Conservation (phyloP, 306 rosid species). For the Dryas drummondii region DNA sequence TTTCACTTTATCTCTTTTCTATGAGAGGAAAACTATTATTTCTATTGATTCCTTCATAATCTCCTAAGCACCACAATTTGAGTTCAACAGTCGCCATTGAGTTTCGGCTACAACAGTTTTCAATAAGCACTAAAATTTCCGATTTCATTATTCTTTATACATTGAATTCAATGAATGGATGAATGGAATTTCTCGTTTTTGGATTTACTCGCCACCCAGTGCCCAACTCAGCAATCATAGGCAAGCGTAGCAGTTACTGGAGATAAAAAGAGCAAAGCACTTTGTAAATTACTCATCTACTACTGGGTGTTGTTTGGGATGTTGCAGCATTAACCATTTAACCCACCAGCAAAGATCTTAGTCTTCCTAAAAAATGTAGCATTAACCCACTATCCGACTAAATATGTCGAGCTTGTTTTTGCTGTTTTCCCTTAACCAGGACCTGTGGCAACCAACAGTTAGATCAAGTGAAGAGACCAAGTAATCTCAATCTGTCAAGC, state of each 20-base stretch:
- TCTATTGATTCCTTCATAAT: not conserved
- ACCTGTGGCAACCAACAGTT: not conserved
- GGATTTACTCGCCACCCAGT: not conserved
- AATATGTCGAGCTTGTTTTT: too few relatives aligned
- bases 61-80: too few relatives aligned
- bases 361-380: not conserved
- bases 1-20: not conserved
- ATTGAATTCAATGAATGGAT: conserved; percentile 17
- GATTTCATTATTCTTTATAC: conserved; percentile 16
- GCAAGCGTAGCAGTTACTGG: not conserved
- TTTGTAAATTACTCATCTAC: not conserved
- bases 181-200: conserved; percentile 10
- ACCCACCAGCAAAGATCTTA: not conserved
- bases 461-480: not conserved
- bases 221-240: not conserved
- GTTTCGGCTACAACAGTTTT: conserved; percentile 15
- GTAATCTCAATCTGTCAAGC: not conserved
- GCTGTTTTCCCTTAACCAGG: too few relatives aligned
- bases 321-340: not conserved
- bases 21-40: not conserved
- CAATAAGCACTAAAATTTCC: conserved; percentile 31
- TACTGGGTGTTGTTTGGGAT: not conserved
- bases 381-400: not conserved
- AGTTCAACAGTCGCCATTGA: not conserved
- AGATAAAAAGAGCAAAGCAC: not conserved